These are phyloP conservation scores for Stagonosporopsis tanaceti DNA, from an alignment of 2,329 filamentous ascomycete genomes.

Conservation along the genomic window DNA sequence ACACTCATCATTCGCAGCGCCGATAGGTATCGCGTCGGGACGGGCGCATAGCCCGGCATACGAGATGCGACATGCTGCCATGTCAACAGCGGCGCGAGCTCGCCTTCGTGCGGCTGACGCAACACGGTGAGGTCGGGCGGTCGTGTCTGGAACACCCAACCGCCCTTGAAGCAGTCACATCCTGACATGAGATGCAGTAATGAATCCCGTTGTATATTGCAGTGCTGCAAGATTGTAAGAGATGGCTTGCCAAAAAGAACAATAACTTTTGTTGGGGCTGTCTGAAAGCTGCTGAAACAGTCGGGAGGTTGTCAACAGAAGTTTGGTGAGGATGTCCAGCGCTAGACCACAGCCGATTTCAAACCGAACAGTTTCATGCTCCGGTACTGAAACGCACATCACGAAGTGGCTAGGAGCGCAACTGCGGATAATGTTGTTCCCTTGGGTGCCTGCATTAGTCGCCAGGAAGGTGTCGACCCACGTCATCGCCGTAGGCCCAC, in stretches of 20 bases:
- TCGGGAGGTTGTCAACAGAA: constrained; percentile 15
- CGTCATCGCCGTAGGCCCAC: not conserved
- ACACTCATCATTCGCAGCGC: not conserved
- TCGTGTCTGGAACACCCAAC: not conserved
- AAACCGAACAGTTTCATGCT: constrained; percentile 40
- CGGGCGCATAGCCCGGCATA: not conserved
- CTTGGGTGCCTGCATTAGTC: not conserved
- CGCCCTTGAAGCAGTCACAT: constrained; percentile 9
- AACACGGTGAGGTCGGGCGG: not conserved
- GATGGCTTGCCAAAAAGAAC: not conserved
- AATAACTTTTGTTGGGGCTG: not conserved
- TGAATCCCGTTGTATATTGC: constrained; percentile 1
- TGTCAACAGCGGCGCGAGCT: not conserved
- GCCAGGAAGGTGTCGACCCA: not conserved
- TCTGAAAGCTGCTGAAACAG: constrained; percentile 25
- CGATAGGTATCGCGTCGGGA: not conserved
- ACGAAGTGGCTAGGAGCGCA: constrained; percentile 1
- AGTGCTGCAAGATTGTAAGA: constrained; percentile 13
- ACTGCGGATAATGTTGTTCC: constrained; percentile 1
- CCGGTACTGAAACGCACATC: constrained; percentile 21
- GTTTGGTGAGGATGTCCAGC: constrained; percentile 19
- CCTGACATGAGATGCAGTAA: not conserved
- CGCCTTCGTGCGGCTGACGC: not conserved
- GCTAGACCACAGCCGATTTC: constrained; percentile 29
- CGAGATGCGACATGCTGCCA: not conserved